Evolutionary conservation across 352 stramenopile species (phyloP).

Genomic region (Globisporangium rhizosaccharum): DNA sequence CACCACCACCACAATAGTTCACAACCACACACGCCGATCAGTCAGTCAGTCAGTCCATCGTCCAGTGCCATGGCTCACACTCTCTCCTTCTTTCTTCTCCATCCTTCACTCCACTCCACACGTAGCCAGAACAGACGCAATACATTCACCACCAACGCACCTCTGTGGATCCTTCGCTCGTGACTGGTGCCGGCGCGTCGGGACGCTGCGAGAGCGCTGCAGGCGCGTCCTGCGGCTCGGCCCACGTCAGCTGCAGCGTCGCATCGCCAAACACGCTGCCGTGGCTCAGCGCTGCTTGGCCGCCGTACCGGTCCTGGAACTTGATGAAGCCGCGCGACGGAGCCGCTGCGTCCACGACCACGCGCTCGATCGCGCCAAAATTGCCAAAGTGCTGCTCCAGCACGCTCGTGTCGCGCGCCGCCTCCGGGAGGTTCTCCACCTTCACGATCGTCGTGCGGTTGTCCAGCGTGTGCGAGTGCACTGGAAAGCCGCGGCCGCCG

Average conservation of each 20-base stretch:
- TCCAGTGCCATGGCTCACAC: background rate
- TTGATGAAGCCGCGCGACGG: conserved; percentile 67
- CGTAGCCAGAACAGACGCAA: background rate
- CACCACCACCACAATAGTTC: background rate
- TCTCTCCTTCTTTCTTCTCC: too few species aligned
- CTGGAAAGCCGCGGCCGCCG: conserved; percentile 29
- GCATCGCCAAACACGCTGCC: conserved; percentile 53
- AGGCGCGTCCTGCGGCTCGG: conserved; percentile 53
- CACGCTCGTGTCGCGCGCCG: conserved; percentile 66
- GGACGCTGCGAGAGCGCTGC: conserved; percentile 27
- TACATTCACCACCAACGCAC: conserved; percentile 1
- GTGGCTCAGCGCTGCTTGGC: conserved; percentile 59
- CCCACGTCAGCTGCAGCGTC: conserved; percentile 57
- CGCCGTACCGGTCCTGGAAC: conserved; percentile 76
- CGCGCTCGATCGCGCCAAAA: conserved; percentile 74
- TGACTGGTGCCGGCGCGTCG: background rate
- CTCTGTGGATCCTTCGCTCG: conserved; percentile 8
- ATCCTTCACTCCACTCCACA: background rate
- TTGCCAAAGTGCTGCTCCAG: conserved; percentile 84
- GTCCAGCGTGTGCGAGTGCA: conserved; percentile 64
- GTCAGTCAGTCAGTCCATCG: background rate
- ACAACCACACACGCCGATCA: background rate
- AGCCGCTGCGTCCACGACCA: conserved; percentile 59
- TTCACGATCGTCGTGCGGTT: conserved; percentile 85
- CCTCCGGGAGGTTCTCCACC: conserved; percentile 67